Evolutionary conservation across 2,329 filamentous ascomycete species (phyloP).

Genomic region (Aspergillus proliferans): DNA sequence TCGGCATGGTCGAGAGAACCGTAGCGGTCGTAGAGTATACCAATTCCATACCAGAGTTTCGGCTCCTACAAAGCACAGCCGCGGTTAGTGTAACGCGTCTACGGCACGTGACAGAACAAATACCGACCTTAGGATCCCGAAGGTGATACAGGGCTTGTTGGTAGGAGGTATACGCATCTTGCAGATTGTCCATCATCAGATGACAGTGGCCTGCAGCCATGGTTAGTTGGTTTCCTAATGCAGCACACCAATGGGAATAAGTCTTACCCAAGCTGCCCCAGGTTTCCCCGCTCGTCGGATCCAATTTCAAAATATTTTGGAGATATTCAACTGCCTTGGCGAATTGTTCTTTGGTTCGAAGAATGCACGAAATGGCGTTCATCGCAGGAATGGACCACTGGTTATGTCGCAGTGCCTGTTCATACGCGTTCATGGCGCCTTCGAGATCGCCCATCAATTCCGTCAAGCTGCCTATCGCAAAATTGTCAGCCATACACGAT

Average conservation of each 20-base stretch:
- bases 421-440: slow-evolving; percentile 83
- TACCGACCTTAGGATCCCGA: slow-evolving; percentile 76
- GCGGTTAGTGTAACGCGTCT: slow-evolving; percentile 5
- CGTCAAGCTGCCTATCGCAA: slow-evolving; percentile 64
- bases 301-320: slow-evolving; percentile 82
- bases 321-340: slow-evolving; percentile 90
- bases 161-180: slow-evolving; percentile 94
- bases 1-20: slow-evolving; percentile 95
- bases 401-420: slow-evolving; percentile 82
- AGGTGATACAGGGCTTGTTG: slow-evolving; percentile 92
- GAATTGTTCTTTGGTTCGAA: slow-evolving; percentile 88
- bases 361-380: slow-evolving; percentile 87
- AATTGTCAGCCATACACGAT: slow-evolving; percentile 10
- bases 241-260: not conserved
- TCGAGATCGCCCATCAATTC: slow-evolving; percentile 85
- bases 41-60: slow-evolving; percentile 97
- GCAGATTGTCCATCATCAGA: slow-evolving; percentile 96
- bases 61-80: slow-evolving; percentile 59
- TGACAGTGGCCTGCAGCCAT: slow-evolving; percentile 75
- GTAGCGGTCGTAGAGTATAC: slow-evolving; percentile 93
- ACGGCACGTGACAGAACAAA: not conserved
- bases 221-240: slow-evolving; percentile 8
- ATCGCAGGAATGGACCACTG: slow-evolving; percentile 82
- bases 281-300: slow-evolving; percentile 83
- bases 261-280: slow-evolving; percentile 85